A percentile compares a stretch with the other conserved stretches of the same genome.
phyloP scores from a whole-genome alignment of 225 moss, liverwort and hornwort species.

The Sphagnum tenellum region DNA sequence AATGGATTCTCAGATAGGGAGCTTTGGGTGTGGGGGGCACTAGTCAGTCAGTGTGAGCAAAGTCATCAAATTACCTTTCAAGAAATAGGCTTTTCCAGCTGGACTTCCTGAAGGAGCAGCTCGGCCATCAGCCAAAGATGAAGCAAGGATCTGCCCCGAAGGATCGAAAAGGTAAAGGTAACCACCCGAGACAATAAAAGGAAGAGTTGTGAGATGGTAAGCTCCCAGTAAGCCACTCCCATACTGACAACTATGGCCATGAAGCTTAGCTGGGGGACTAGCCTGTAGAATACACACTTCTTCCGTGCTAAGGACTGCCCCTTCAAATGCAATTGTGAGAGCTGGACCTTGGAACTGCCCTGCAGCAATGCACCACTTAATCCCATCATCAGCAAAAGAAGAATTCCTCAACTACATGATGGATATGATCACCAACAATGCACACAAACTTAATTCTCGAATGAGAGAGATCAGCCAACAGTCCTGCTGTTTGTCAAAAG shows the following conservation, averaged over 20 bases:
- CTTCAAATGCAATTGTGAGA: slow-evolving; percentile 78
- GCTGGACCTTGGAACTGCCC: slow-evolving; percentile 84
- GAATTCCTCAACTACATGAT: too few relatives aligned
- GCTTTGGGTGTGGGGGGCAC: background rate
- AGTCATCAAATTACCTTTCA: slow-evolving; percentile 36
- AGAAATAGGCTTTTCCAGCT: slow-evolving; percentile 75
- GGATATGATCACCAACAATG: too few relatives aligned
- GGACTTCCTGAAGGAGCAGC: slow-evolving; percentile 55
- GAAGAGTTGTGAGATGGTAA: slow-evolving; percentile 69
- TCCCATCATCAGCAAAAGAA: background rate
- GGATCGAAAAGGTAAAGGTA: slow-evolving; percentile 86
- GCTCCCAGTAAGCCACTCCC: slow-evolving; percentile 73
- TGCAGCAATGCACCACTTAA: slow-evolving; percentile 18
- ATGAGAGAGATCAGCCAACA: too few relatives aligned
- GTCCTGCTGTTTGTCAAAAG: background rate
- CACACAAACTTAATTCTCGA: too few relatives aligned
- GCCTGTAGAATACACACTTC: slow-evolving; percentile 69
- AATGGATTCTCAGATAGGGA: background rate
- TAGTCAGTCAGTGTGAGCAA: background rate
- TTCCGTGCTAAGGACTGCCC: slow-evolving; percentile 59
- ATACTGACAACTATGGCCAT: slow-evolving; percentile 69
- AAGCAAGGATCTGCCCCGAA: slow-evolving; percentile 65
- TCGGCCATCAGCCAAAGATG: slow-evolving; percentile 55
- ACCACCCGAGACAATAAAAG: slow-evolving; percentile 69
- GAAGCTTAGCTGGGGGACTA: slow-evolving; percentile 55